phyloP scores from a whole-genome alignment of 78 protist species.

The Tieghemostelium lacteum region DNA sequence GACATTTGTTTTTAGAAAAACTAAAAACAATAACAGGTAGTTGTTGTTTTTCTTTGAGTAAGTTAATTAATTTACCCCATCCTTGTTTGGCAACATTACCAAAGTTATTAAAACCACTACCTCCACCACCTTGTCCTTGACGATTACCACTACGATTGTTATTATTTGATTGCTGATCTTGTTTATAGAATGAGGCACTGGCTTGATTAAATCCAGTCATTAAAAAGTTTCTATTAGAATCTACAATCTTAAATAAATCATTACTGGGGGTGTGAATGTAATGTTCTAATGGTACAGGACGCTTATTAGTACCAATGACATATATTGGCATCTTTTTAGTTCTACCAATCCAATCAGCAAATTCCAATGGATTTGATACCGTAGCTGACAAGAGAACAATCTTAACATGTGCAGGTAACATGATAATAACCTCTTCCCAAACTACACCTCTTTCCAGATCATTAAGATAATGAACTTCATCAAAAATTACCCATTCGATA shows the following conservation, averaged over 20 bases:
- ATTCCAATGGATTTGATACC: constrained; percentile 93
- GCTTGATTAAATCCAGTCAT: constrained; percentile 35
- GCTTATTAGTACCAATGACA: constrained; percentile 88
- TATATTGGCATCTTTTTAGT: constrained; percentile 76
- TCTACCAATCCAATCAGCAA: constrained; percentile 97
- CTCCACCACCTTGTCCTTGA: neutral
- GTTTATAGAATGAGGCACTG: constrained; percentile 17
- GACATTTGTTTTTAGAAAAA: constrained; percentile 90
- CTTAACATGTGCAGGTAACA: constrained; percentile 91
- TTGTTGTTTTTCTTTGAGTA: constrained; percentile 64
- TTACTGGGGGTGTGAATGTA: constrained; percentile 67
- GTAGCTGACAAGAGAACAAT: constrained; percentile 96
- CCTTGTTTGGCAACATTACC: constrained; percentile 18
- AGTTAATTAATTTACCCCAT: constrained; percentile 72
- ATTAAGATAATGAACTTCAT: constrained; percentile 94
- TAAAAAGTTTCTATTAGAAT: constrained; percentile 32
- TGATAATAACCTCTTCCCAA: constrained; percentile 97
- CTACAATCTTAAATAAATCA: constrained; percentile 71
- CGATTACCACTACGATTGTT: neutral
- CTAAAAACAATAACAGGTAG: constrained; percentile 91
- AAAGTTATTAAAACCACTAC: neutral
- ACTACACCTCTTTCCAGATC: constrained; percentile 96
- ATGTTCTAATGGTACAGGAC: constrained; percentile 97
- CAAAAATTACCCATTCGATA: constrained; percentile 96
- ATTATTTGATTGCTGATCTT: neutral